Evolutionary conservation across 2,329 filamentous ascomycete genomes (phyloP), one percentile per base, ranked within the genome.

Genomic region (Aspergillus hiratsukae): DNA sequence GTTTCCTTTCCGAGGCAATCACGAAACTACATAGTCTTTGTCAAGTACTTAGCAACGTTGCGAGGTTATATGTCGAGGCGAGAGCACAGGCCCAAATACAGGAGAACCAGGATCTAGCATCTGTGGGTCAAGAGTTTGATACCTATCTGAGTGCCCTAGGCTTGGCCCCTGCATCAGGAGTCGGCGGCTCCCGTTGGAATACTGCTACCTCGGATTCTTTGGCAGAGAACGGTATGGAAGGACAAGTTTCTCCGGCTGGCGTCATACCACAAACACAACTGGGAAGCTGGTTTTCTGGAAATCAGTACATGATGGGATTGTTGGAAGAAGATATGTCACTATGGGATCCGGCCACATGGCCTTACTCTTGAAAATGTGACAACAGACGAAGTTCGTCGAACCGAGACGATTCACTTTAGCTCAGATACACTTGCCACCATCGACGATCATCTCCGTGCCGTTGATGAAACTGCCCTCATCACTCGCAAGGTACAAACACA

Each of bases 401-500:
- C 41, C 8, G 41, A 45, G 4, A 23, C 9, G 8, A 23, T 19
- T 45, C 21, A 23, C 41, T 45, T 10, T 6, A 45, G 41, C 4
- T 23, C 64, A 75, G 52, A 75, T 68, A 62, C 72, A 74, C 58
- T 75, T 77, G 28, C 81, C 81, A 43, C 83, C 83, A 72, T 86
- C 83, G 46, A 87, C 82, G 53, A 88, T 83, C 59, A 90, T 75
- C 59, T 88, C 87, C n/a, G 86, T 80, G 0, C 88, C 88, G 0
- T 87, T 90, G 60, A 91, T 83, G 64, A 91, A 90, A 3, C 77
- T 80, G 0, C 85, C 86, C 66, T 91, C 88, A 28, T 90, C 85
- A 57, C 86, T 88, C 1, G 86, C 86, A 48, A 91, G 70, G 67
- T 87, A 91, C 19, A 86, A 79, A 59, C 83, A 86, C 27, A 87